phyloP scores from a whole-genome alignment of 306 rosid species.

The Casuarina glauca region DNA sequence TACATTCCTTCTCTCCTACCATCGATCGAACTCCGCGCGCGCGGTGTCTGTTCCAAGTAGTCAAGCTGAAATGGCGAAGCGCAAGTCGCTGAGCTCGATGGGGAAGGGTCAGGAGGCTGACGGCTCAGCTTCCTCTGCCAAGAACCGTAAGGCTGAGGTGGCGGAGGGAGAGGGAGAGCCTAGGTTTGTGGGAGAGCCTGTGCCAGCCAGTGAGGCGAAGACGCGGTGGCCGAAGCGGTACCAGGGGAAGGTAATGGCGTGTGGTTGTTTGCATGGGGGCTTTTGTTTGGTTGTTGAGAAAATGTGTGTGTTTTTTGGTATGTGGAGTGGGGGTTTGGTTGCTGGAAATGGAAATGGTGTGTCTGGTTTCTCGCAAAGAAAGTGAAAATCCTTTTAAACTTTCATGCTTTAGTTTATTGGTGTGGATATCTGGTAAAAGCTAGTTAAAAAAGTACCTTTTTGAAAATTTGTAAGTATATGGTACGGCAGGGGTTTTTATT shows the following conservation, averaged over 20 bases:
- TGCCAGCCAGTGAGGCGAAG: slow-evolving; percentile 44
- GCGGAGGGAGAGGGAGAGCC: slow-evolving; percentile 7
- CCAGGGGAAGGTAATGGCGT: slow-evolving; percentile 28
- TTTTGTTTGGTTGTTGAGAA: slow-evolving; percentile 2
- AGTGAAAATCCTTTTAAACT: not conserved
- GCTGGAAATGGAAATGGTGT: not conserved
- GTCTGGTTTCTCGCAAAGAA: not conserved
- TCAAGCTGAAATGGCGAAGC: not conserved
- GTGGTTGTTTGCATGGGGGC: not conserved
- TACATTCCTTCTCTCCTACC: too few relatives aligned
- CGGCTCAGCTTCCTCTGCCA: not conserved
- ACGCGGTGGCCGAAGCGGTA: slow-evolving; percentile 63
- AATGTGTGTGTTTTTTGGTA: not conserved
- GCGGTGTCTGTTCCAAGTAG: too few relatives aligned
- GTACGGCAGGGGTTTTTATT: not conserved
- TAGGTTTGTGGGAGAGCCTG: slow-evolving; percentile 34
- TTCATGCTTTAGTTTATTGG: too few relatives aligned
- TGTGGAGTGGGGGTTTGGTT: not conserved
- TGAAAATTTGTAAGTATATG: not conserved
- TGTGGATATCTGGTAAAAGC: not conserved
- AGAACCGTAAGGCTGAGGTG: not conserved
- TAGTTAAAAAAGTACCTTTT: not conserved
- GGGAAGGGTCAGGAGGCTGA: not conserved
- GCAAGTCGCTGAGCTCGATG: not conserved
- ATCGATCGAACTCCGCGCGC: too few relatives aligned